Conservation (phyloP, 2,329 filamentous ascomycete genomes). For the Laburnicola sp. region DNA sequence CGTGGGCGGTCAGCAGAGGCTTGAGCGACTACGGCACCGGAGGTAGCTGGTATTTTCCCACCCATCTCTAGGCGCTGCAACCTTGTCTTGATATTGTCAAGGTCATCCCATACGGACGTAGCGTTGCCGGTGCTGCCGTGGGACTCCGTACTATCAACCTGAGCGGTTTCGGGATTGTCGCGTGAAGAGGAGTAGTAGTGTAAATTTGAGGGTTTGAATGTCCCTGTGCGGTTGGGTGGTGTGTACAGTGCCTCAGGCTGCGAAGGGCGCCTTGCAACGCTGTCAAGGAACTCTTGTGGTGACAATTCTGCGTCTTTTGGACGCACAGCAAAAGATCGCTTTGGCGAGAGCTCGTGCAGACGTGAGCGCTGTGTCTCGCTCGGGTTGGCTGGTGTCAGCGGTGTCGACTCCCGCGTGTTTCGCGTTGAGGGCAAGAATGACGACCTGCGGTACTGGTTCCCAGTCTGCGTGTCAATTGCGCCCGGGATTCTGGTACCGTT, state of each 20-base stretch:
- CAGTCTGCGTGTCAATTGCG: slow-evolving; percentile 30
- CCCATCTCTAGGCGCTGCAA: slow-evolving; percentile 89
- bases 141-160: slow-evolving; percentile 67
- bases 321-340: slow-evolving; percentile 31
- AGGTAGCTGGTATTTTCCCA: slow-evolving; percentile 81
- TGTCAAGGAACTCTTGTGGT: slow-evolving; percentile 38
- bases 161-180: slow-evolving; percentile 33
- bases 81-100: slow-evolving; percentile 91
- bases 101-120: slow-evolving; percentile 95
- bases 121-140: slow-evolving; percentile 85
- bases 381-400: slow-evolving; percentile 30
- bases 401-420: slow-evolving; percentile 30
- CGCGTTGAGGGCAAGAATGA: slow-evolving; percentile 38
- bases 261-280: slow-evolving; percentile 32
- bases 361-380: slow-evolving; percentile 31
- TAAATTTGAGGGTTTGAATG: slow-evolving; percentile 44
- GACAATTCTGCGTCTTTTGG: slow-evolving; percentile 36
- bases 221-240: slow-evolving; percentile 36
- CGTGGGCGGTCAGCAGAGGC: slow-evolving; percentile 78
- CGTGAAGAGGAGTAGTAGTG: slow-evolving; percentile 41
- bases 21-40: slow-evolving; percentile 68
- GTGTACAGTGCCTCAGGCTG: slow-evolving; percentile 36
- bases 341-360: slow-evolving; percentile 31
- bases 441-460: slow-evolving; percentile 32
- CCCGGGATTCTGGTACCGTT: slow-evolving; percentile 34